phyloP scores from a whole-genome alignment of 2,329 filamentous ascomycete species.

The Epichloe scottii region DNA sequence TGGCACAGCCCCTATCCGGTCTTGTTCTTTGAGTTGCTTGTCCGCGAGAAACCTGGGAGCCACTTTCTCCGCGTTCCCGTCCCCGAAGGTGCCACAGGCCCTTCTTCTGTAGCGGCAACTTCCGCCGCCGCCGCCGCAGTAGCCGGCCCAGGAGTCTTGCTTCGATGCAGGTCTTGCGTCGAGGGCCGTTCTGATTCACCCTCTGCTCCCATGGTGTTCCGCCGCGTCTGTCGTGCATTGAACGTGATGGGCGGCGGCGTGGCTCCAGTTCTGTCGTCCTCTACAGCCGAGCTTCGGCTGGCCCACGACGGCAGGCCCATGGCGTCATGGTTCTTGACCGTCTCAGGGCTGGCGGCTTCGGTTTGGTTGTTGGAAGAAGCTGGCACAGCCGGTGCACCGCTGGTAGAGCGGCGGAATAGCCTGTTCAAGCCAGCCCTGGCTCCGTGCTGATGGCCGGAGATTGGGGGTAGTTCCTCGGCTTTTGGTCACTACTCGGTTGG shows the following conservation, averaged over 20 bases:
- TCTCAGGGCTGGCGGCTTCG: conserved; percentile 7
- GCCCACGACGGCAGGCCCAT: conserved; percentile 30
- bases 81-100: conserved; percentile 7
- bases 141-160: conserved; percentile 4
- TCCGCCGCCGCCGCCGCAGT: conserved; percentile 6
- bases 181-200: conserved; percentile 9
- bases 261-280: conserved; percentile 34
- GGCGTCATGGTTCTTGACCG: conserved; percentile 11
- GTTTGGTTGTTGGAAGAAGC: neutral
- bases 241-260: conserved; percentile 46
- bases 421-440: conserved; percentile 34
- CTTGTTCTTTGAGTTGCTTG: conserved; percentile 13
- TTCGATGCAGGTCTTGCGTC: conserved; percentile 5
- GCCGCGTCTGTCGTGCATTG: conserved; percentile 23
- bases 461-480: conserved; percentile 37
- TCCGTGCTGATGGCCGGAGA: conserved; percentile 30
- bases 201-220: conserved; percentile 14
- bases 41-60: conserved; percentile 21
- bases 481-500: conserved; percentile 16
- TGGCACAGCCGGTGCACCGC: conserved; percentile 16
- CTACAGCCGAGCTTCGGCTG: conserved; percentile 20
- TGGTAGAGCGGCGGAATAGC: conserved; percentile 38
- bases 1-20: conserved; percentile 6
- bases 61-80: conserved; percentile 23
- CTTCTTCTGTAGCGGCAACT: neutral